phyloP scores from a whole-genome alignment of 1,284 basidiomycete species.

The Rhodotorula sp. region DNA sequence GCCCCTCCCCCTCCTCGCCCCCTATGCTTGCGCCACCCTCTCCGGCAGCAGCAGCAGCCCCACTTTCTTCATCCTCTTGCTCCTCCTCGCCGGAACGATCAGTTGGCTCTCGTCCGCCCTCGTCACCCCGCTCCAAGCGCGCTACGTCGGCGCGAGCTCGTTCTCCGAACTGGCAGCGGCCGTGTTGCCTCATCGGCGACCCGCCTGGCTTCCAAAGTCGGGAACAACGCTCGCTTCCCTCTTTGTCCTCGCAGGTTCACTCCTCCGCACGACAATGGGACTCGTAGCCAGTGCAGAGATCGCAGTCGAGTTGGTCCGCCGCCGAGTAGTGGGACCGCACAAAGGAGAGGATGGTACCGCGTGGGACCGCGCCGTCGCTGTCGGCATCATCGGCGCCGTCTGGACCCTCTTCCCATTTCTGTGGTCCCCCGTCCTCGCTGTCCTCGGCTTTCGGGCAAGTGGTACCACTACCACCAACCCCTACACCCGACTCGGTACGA shows the following conservation, averaged over 20 bases:
- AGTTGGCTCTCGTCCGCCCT: constrained; percentile 44
- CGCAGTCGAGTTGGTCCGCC: constrained; percentile 35
- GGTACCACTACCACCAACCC: constrained; percentile 11
- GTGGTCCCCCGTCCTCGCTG: constrained; percentile 19
- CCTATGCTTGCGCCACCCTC: constrained; percentile 41
- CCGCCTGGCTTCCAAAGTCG: constrained; percentile 30
- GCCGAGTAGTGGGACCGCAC: neutral
- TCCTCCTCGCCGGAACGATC: constrained; percentile 35
- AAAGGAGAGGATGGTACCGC: too few species aligned
- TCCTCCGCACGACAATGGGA: constrained; percentile 22
- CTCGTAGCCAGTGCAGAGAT: constrained; percentile 31
- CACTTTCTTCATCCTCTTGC: constrained; percentile 35
- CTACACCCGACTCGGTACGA: constrained; percentile 17
- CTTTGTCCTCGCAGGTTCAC: constrained; percentile 22
- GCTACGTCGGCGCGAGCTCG: constrained; percentile 45
- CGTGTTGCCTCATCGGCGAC: constrained; percentile 44
- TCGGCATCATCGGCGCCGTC: constrained; percentile 20
- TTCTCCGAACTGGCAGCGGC: constrained; percentile 34
- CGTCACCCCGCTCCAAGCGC: constrained; percentile 38
- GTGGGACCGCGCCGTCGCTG: constrained; percentile 28
- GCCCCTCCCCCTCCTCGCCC: constrained; percentile 42
- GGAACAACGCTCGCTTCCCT: constrained; percentile 35
- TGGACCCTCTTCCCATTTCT: constrained; percentile 33
- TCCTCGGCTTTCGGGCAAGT: constrained; percentile 28
- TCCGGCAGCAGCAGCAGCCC: constrained; percentile 24